phyloP scores from a whole-genome alignment of 2,329 filamentous ascomycete species.

The Hypoxylon sp. region DNA sequence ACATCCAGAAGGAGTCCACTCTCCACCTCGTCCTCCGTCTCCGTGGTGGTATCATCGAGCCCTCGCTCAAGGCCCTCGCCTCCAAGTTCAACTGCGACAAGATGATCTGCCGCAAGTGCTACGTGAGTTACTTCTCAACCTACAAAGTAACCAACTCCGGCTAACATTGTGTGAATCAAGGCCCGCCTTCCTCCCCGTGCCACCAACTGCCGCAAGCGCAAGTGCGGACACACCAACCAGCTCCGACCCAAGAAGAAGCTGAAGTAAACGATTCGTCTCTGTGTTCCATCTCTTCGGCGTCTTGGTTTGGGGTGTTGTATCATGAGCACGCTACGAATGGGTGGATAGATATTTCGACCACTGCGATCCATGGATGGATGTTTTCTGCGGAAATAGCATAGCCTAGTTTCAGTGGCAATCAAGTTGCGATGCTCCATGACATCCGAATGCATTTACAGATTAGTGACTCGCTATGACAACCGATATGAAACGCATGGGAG shows the following conservation, averaged over 20 bases:
- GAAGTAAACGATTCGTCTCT: conserved; percentile 76
- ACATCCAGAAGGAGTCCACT: conserved; percentile 99
- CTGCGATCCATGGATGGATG: conserved; percentile 35
- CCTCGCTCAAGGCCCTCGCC: conserved; percentile 96
- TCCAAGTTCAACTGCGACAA: conserved; percentile 99
- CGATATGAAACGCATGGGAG: neutral
- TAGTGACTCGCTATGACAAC: conserved; percentile 2
- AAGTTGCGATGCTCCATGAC: conserved; percentile 43
- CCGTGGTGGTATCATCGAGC: conserved; percentile 99
- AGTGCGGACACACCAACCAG: conserved; percentile 99
- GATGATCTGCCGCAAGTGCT: conserved; percentile 99
- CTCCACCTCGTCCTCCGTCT: conserved; percentile 99
- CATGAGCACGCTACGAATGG: conserved; percentile 44
- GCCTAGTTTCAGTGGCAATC: conserved; percentile 42
- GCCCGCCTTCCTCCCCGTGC: conserved; percentile 95
- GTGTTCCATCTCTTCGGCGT: conserved; percentile 54
- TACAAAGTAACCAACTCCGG: neutral
- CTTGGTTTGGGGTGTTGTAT: conserved; percentile 54
- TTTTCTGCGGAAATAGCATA: conserved; percentile 40
- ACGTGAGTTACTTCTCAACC: conserved; percentile 72
- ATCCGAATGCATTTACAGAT: neutral
- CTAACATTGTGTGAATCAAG: conserved; percentile 51
- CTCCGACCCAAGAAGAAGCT: conserved; percentile 99
- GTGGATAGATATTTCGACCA: conserved; percentile 39
- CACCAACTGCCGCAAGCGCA: conserved; percentile 99